Evolutionary conservation across 352 stramenopile genomes (phyloP).

Genomic region (Phytophthora boehmeriae): DNA sequence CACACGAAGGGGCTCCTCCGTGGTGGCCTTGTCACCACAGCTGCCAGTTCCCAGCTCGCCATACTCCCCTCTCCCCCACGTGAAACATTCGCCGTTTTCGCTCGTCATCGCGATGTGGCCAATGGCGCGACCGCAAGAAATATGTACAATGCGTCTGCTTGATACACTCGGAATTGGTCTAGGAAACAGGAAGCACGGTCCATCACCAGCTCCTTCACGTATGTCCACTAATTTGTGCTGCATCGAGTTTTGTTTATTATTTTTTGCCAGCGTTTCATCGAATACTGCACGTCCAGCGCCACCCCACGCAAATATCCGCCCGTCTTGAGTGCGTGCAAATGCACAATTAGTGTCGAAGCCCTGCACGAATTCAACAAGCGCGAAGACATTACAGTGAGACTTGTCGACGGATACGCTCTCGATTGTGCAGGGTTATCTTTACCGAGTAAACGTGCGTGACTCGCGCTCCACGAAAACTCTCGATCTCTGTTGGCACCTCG

Average conservation of each 20-base stretch:
- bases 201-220: not conserved
- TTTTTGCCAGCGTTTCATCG: constrained; percentile 14
- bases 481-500: constrained; percentile 55
- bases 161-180: constrained; percentile 38
- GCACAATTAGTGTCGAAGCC: constrained; percentile 73
- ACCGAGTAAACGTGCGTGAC: constrained; percentile 63
- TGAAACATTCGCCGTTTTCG: constrained; percentile 48
- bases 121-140: constrained; percentile 51
- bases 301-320: constrained; percentile 90
- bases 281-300: constrained; percentile 62
- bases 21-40: constrained; percentile 14
- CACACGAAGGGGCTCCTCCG: constrained; percentile 11
- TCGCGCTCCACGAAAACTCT: constrained; percentile 46
- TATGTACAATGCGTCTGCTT: constrained; percentile 24
- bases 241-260: constrained; percentile 3
- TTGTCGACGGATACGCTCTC: too few relatives aligned
- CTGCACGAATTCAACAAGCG: constrained; percentile 21
- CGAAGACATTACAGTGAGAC: not conserved
- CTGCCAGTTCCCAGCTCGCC: constrained; percentile 55
- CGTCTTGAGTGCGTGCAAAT: constrained; percentile 83
- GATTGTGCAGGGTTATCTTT: not conserved
- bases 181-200: constrained; percentile 56
- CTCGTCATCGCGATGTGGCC: constrained; percentile 56
- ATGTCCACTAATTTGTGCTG: constrained; percentile 10
- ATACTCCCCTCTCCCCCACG: constrained; percentile 66